Evolutionary conservation across 2,329 filamentous ascomycete genomes (phyloP), one percentile per base, ranked within the genome.

Genomic region (Fusarium robinianum): DNA sequence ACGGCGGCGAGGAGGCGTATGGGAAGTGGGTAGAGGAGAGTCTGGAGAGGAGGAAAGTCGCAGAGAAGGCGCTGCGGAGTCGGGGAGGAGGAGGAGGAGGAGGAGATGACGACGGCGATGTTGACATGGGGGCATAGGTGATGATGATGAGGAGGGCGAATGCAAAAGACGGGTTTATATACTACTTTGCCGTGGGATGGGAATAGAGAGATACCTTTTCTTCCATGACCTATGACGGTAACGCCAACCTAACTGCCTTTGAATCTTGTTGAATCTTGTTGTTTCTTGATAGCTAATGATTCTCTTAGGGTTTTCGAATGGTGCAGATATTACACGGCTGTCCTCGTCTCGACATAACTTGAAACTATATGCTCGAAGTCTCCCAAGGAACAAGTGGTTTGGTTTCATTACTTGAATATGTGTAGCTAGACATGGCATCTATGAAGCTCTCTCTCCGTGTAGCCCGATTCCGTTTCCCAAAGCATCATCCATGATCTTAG

Each of bases 11-110:
- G 3, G 79, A 74, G 9, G 83, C 76, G 9, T 94, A 92, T 66
- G 77, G 85, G 2, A 73, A 74, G 60, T 95, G 89, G 88, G 72
- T 94, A 11, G 79, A 81, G 40, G 83, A 87, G 44, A 83, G 83
- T 11, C 78, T 84, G 69, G 70, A 72, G 52, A 77, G 78, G 64
- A 83, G 73, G 62, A 67, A 68, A 58, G 57, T 64, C 11, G 64
- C 67, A 3, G 71, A 75, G 58, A 63, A 60, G 54, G 58, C 63
- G 8, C 16, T 60, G 46, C 51, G 62, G 18, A 63, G 64, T 50
- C 65, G 64, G 44, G 54, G 47, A 5, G 51, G 57, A 6, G 67
- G 66, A 6, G 67, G 66, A 44, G 67, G 67, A 8, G 32, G 33
- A 8, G 32, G 36, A 7, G 54, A 50, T 3, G 65, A 64, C 0